Conservation (phyloP, 2,329 filamentous ascomycete genomes). For the Aureobasidium pullulans region DNA sequence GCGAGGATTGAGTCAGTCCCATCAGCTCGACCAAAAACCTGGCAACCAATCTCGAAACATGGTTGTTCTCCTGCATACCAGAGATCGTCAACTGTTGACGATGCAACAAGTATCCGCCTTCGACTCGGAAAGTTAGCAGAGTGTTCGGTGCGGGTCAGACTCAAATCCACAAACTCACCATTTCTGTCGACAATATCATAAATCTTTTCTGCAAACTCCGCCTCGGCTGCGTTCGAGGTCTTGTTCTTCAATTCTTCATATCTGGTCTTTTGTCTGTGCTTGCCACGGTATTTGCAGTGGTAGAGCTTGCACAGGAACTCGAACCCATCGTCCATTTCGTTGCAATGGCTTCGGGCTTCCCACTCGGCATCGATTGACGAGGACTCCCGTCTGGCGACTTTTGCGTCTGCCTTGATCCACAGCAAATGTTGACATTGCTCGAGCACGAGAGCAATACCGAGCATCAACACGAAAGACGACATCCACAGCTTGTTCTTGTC, state of each 20-base stretch:
- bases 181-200: slow-evolving; percentile 37
- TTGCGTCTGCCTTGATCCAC: slow-evolving; percentile 35
- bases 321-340: slow-evolving; percentile 39
- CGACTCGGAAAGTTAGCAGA: slow-evolving; percentile 5
- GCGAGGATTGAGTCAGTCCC: neutral
- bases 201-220: slow-evolving; percentile 15
- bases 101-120: slow-evolving; percentile 33
- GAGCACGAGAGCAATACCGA: slow-evolving; percentile 41
- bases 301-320: slow-evolving; percentile 39
- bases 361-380: slow-evolving; percentile 23
- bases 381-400: slow-evolving; percentile 25
- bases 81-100: slow-evolving; percentile 33
- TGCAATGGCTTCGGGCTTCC: slow-evolving; percentile 33
- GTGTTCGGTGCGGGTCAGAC: neutral
- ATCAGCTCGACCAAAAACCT: slow-evolving; percentile 35
- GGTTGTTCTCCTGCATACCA: slow-evolving; percentile 31
- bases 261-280: slow-evolving; percentile 16
- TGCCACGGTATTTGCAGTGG: slow-evolving; percentile 41
- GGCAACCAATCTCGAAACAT: slow-evolving; percentile 37
- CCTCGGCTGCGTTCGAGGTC: neutral
- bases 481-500: slow-evolving; percentile 40
- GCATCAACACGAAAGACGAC: slow-evolving; percentile 37
- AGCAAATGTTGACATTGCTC: slow-evolving; percentile 42
- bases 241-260: slow-evolving; percentile 9
- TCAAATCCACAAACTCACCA: slow-evolving; percentile 26